Evolutionary conservation across 495 filamentous ascomycete genomes (phyloP), one percentile per base, ranked within the genome.

Genomic region (Penicillium steckii): DNA sequence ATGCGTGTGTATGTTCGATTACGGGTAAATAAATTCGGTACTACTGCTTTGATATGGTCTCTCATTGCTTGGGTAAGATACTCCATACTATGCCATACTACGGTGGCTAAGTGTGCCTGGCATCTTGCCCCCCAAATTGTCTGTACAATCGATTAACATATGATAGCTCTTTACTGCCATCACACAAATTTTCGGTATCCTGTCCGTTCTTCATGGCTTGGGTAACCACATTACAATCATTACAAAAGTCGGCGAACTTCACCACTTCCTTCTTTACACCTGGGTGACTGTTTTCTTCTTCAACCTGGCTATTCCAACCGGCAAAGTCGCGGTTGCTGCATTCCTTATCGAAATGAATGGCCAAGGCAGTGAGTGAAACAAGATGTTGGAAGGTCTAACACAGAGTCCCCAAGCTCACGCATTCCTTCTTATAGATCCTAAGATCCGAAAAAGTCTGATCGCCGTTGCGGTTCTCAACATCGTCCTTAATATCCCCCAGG

Each of bases 231-330:
- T 61, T 33, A 48, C 53, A 9, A 6, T 57, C 43, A 52, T 61
- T 43, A 21, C n/a, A 8, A 37, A 57, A 51, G 46, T 44, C 13
- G 58, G 52, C 46, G 24, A 61, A 29, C 38, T 61, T 17, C 49
- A 52, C 43, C 48, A 57, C 18, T 61, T 57, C 32, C 54, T 61
- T 44, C 50, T 61, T 4, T 57, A 45, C 25, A 61, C 58, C 15
- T 61, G 58, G 58, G 33, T 57, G 29, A 61, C 58, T 8, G 58
- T 61, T 6, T 61, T 61, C 32, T 57, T 61, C 37, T 61, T 61
- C 35, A 61, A 57, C 27, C 35, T 61, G 4, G 58, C 53, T 2
- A 61, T 61, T 54, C 58, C 58, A 0, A 57, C 54, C 32, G 58
- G 58, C 18, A 61, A 61, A 30, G 53, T 57, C n/a, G 58, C 58